Base-by-base conservation (phyloP, 2,329 filamentous ascomycete genomes). In the Aureobasidium namibiae region DNA sequence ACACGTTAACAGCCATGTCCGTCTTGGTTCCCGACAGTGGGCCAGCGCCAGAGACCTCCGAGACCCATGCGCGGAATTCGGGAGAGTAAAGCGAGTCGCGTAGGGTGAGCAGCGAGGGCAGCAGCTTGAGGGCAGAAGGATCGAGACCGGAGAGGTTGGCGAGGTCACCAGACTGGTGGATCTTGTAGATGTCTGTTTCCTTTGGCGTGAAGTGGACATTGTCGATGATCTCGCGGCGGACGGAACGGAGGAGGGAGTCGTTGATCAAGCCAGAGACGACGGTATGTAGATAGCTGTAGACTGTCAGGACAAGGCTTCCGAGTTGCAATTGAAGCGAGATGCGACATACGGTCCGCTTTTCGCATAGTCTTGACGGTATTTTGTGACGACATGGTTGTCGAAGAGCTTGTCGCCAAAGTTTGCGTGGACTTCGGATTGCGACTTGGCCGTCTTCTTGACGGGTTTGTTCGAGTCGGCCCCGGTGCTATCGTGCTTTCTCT, bases 181-280 rank as follows among this genome's bases (percentile, higher is more conserved):
- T 97, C 76, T 95, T 96, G 82, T 99, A 99, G 67, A 99, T 99
- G 73, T 99, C 94, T 49, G 94, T 99, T 75, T 99, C 94, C 74
- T 99, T 99, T 67, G 92, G 92, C 13, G 94, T 96, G 77, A 99
- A 99, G 65, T 89, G 86, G 65, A 99, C 89, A 70, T 96, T 92
- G 66, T 88, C 81, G 73, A 87, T 52, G 73, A 97, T 92, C 76
- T 99, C 94, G 68, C 82, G 77, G 70, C 94, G 91, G 61, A 99
- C 94, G 59, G 83, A 80, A 68, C 92, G 92, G 48, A 99, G 83
- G 18, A 99, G 85, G 49, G 79, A 74, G 67, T 92, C 87, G 74
- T 94, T 80, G 71, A 97, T 87, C 44, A 99, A 79, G 57, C 83
- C 78, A 65, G 85, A 80, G 69, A 99, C 96, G 54, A 99, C 92